Evolutionary conservation across 345 rosid genomes (phyloP).

Genomic region (Dipteronia sinensis): DNA sequence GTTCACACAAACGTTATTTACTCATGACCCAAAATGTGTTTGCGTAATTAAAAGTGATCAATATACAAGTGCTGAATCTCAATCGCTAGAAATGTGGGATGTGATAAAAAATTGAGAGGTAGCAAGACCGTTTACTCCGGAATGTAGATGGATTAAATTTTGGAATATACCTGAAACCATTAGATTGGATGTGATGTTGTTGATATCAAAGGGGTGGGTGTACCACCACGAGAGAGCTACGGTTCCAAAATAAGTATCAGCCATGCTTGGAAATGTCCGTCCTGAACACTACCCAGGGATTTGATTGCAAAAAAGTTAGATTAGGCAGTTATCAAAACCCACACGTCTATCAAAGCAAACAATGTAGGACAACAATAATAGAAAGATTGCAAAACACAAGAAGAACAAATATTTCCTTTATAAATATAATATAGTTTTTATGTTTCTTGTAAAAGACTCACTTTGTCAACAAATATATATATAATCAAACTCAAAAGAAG

Average conservation of each 20-base stretch:
- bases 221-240: neutral
- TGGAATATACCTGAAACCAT: too few relatives aligned
- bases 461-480: too few relatives aligned
- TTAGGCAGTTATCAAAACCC: neutral
- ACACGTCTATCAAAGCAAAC: neutral
- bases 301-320: neutral
- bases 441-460: neutral
- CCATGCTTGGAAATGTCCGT: neutral
- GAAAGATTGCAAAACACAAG: neutral
- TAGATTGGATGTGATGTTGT: neutral
- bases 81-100: too few relatives aligned
- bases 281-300: neutral
- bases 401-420: neutral
- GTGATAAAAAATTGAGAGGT: too few relatives aligned
- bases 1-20: too few relatives aligned
- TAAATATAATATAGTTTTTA: neutral
- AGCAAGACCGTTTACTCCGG: too few relatives aligned
- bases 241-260: neutral
- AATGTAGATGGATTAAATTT: too few relatives aligned
- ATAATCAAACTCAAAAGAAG: too few relatives aligned
- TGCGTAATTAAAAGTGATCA: too few relatives aligned
- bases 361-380: neutral
- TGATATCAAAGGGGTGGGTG: neutral
- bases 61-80: too few relatives aligned
- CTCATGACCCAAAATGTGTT: too few relatives aligned